Percentiles rank a stretch among this genome's conserved stretches.
phyloP scores from a whole-genome alignment of 2,329 filamentous ascomycete species.

The Tolypocladium album region DNA sequence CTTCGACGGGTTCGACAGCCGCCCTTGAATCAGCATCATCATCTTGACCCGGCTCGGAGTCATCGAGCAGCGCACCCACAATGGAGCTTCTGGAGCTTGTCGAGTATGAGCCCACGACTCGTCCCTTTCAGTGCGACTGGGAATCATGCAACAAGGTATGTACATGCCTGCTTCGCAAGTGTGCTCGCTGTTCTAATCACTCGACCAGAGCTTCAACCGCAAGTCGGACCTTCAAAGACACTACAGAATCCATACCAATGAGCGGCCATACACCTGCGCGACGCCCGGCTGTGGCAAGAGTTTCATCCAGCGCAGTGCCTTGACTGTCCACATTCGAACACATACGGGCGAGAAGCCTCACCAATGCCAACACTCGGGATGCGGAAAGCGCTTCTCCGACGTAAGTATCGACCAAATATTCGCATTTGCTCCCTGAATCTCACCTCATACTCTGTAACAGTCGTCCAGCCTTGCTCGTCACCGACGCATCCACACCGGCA shows the following conservation, averaged over 20 bases:
- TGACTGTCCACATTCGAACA: slow-evolving; percentile 61
- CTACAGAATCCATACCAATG: slow-evolving; percentile 62
- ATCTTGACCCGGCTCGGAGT: neutral
- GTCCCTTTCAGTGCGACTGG: slow-evolving; percentile 56
- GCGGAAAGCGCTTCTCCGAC: slow-evolving; percentile 60
- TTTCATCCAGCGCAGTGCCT: slow-evolving; percentile 60
- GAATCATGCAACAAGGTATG: slow-evolving; percentile 49
- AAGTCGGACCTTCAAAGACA: slow-evolving; percentile 62
- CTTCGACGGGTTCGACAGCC: neutral
- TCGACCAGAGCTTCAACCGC: slow-evolving; percentile 54
- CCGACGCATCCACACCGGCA: slow-evolving; percentile 55
- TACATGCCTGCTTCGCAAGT: slow-evolving; percentile 1
- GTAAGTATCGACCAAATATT: slow-evolving; percentile 28
- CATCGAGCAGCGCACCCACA: neutral
- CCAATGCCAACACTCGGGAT: slow-evolving; percentile 53
- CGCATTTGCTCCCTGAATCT: neutral
- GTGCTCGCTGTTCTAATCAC: neutral
- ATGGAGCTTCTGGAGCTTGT: slow-evolving; percentile 59
- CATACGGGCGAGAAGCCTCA: slow-evolving; percentile 65
- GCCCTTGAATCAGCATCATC: neutral
- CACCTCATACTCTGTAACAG: slow-evolving; percentile 21
- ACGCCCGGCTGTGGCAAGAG: slow-evolving; percentile 54
- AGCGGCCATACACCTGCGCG: slow-evolving; percentile 54
- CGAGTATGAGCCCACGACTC: slow-evolving; percentile 50
- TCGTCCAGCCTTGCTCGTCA: slow-evolving; percentile 56